Evolutionary conservation across 23 red algal genomes (phyloP), one percentile per base, ranked within the genome.

Genomic region (Gracilaria gracilis): DNA sequence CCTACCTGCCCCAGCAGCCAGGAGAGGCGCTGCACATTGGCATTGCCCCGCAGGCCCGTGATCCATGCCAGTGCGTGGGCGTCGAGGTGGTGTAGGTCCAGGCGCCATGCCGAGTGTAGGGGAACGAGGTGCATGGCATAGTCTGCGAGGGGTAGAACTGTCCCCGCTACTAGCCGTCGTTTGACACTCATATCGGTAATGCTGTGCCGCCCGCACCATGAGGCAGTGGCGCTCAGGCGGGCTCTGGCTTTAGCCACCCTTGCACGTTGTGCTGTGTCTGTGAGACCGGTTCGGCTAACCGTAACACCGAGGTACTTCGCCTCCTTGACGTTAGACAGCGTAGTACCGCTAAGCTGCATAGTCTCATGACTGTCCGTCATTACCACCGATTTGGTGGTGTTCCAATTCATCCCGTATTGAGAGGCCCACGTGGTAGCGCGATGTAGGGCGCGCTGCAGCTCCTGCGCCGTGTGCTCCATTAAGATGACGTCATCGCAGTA

Each of bases 261-360:
- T 9, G 9, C 21, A 21, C 7, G 14, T 40, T 71, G 66, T 38
- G 16, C 29, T 9, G 31, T 40, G 17, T 12, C 5, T 13, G 15
- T 33, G 4, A 71, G 28, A 4, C 66, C 66, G 3, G 7, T 40
- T 21, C 66, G 31, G 6, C 28, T 71, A 13, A 80, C 11, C 53
- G 75, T 80, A 13, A 80, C 75, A 4, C 75, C 75, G n/a, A 80
- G 75, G 42, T 80, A 80, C 24, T 13, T 16, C 4, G 75, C 75
- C 31, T 58, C 51, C 6, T 53, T 2, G 24, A 58, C 51, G 7
- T 4, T 33, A 2, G 6, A 14, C 7, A 80, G 75, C 4, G 8
- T 36, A 12, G 3, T n/a, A 16, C 75, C 42, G 31, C 13, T 53
- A 6, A 80, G 42, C 75, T 35, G 33, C 5, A 71, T 24, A 19